Evolutionary conservation across 1,284 basidiomycete species (phyloP).

Genomic region (Apiotrichum sp.): DNA sequence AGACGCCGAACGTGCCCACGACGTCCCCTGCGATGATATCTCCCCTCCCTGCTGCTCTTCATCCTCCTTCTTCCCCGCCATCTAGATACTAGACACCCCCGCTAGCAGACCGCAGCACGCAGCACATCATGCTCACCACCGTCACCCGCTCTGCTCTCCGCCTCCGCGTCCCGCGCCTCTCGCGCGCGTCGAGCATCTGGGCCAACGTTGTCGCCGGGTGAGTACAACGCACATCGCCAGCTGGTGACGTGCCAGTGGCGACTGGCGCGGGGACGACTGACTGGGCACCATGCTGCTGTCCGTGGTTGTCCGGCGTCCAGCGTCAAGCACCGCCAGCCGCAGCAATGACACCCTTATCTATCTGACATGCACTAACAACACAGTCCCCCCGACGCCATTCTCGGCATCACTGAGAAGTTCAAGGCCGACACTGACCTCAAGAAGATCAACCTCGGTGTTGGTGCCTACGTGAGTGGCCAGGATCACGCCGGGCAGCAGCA

Average conservation of each 20-base stretch:
- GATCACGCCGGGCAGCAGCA: background rate
- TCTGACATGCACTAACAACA: background rate
- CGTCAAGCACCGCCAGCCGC: too few relatives aligned
- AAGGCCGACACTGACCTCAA: constrained; percentile 83
- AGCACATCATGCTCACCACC: constrained; percentile 13
- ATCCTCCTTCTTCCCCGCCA: background rate
- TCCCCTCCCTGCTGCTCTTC: background rate
- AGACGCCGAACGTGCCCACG: too few relatives aligned
- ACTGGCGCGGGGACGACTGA: too few relatives aligned
- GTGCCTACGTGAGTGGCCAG: constrained; percentile 39
- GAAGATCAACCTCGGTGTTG: constrained; percentile 97
- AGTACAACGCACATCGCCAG: constrained; percentile 1
- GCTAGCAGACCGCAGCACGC: background rate
- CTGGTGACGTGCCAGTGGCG: too few relatives aligned
- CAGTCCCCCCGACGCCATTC: constrained; percentile 20
- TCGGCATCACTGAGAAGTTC: constrained; percentile 43
- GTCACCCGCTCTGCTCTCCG: constrained; percentile 14
- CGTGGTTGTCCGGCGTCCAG: too few relatives aligned
- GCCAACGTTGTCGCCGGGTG: constrained; percentile 20
- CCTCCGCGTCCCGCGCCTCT: constrained; percentile 11
- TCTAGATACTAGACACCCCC: background rate
- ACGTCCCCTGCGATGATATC: background rate
- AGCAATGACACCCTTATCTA: too few relatives aligned
- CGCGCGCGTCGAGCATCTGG: constrained; percentile 17
- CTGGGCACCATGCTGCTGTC: too few relatives aligned